Base-by-base conservation (phyloP, 495 filamentous ascomycete species). In the Sphaerosporella brunnea region DNA sequence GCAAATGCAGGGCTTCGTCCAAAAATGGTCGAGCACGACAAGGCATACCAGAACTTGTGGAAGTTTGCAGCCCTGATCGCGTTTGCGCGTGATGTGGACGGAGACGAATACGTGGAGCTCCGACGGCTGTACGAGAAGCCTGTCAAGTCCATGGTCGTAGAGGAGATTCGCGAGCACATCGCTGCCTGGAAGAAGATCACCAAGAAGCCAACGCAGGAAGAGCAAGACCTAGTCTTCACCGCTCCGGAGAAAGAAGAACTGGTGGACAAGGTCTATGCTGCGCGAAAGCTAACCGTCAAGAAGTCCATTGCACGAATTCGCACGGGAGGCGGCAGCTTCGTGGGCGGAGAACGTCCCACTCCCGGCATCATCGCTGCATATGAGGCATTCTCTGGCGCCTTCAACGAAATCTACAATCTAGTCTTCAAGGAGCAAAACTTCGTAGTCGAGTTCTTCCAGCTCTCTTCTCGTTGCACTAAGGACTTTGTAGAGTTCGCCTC, bases 401-500 rank as follows among this genome's bases (percentile, higher is more conserved):
- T 95, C 36, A 76, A 81, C 40, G 84, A 93, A 62, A 74, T 82
- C 47, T 63, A 84, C 37, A 78, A 75, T 18, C 72, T 90, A 49
- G 75, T 94, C 32, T 78, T 80, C 40, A 81, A 81, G 51, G 88
- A 96, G 65, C 88, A 96, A 62, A 94, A 94, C 58, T 96, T 95
- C 55, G 67, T 93, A 23, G 76, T 92, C 19, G 82, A 90, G 46
- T 90, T 93, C 64, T 96, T 95, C 68, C 85, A 93, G 47, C 71
- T 90, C 7, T 80, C 77, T 26, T 90, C 84, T 13, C 67, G 83
- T 10, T 74, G 80, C 45, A 77, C 71, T 11, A 64, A 70, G 11
- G 87, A 95, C 53, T 96, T 93, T 54, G 68, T 78, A 1, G 88
- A 96, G 37, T 70, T 83, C 2, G 75, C 93, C 16, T 65, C 70